These are phyloP conservation scores for Linum usitatissimum DNA, from an alignment of 345 rosid species.

Conservation along the genomic window DNA sequence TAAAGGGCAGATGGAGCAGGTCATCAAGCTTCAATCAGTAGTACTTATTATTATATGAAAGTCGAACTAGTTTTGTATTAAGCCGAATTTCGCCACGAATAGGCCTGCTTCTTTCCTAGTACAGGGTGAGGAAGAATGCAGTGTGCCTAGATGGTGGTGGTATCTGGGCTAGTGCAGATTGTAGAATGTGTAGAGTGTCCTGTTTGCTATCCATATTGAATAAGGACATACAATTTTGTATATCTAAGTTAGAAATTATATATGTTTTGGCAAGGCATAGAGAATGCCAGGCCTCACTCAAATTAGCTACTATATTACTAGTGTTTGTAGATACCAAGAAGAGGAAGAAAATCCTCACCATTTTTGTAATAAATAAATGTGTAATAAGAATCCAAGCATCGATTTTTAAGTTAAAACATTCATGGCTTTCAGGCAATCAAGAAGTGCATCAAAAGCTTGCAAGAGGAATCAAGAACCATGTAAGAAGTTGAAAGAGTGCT, in stretches of 20 bases:
- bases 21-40: conserved; percentile 48
- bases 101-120: not conserved
- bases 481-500: too few relatives aligned
- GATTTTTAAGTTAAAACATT: too few relatives aligned
- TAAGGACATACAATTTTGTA: not conserved
- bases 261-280: not conserved
- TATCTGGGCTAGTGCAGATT: not conserved
- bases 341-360: too few relatives aligned
- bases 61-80: not conserved
- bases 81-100: not conserved
- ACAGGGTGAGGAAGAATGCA: not conserved
- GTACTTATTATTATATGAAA: not conserved
- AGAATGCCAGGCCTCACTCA: not conserved
- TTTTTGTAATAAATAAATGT: too few relatives aligned
- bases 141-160: not conserved
- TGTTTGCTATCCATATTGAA: not conserved
- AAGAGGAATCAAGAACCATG: too few relatives aligned
- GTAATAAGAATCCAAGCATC: too few relatives aligned
- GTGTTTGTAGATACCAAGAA: too few relatives aligned
- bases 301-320: not conserved
- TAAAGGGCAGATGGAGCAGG: conserved; percentile 52
- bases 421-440: too few relatives aligned
- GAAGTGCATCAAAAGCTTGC: too few relatives aligned
- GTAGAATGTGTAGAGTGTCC: not conserved
- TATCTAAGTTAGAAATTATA: too few relatives aligned